Conservation (phyloP, 306 rosid genomes). For the apple (Malus domestica) region DNA sequence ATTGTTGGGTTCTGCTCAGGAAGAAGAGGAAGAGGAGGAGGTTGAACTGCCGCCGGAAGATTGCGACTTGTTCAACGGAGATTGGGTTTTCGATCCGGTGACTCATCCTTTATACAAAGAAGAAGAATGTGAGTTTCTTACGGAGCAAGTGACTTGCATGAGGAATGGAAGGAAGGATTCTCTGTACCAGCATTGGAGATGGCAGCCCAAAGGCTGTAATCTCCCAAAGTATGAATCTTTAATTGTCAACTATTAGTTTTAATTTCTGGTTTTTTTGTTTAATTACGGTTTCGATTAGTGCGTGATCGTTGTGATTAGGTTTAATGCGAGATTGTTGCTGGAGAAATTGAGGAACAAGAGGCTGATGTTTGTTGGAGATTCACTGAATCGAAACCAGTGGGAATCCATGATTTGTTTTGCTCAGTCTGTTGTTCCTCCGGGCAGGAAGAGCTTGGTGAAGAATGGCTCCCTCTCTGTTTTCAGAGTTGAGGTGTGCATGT, state of each 20-base stretch:
- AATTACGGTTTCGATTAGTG: background rate
- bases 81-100: slow-evolving; percentile 74
- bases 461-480: slow-evolving; percentile 68
- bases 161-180: slow-evolving; percentile 84
- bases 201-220: slow-evolving; percentile 91
- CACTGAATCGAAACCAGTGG: slow-evolving; percentile 94
- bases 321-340: slow-evolving; percentile 68
- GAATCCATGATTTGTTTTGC: slow-evolving; percentile 93
- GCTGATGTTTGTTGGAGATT: slow-evolving; percentile 97
- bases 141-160: slow-evolving; percentile 83
- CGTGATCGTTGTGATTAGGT: slow-evolving; percentile 28
- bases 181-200: slow-evolving; percentile 80
- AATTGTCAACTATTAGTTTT: background rate
- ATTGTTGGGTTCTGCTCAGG: slow-evolving; percentile 17
- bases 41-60: slow-evolving; percentile 72
- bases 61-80: slow-evolving; percentile 74
- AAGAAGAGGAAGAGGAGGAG: slow-evolving; percentile 36
- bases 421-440: slow-evolving; percentile 65
- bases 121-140: slow-evolving; percentile 76
- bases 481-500: slow-evolving; percentile 39
- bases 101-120: slow-evolving; percentile 84
- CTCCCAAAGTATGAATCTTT: slow-evolving; percentile 55
- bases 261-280: background rate
- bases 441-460: slow-evolving; percentile 55
- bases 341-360: slow-evolving; percentile 91